Percentiles rank a stretch among this genome's conserved stretches.
Conservation (phyloP, 2,329 filamentous ascomycete genomes). For the Stagonosporopsis vannaccii region DNA sequence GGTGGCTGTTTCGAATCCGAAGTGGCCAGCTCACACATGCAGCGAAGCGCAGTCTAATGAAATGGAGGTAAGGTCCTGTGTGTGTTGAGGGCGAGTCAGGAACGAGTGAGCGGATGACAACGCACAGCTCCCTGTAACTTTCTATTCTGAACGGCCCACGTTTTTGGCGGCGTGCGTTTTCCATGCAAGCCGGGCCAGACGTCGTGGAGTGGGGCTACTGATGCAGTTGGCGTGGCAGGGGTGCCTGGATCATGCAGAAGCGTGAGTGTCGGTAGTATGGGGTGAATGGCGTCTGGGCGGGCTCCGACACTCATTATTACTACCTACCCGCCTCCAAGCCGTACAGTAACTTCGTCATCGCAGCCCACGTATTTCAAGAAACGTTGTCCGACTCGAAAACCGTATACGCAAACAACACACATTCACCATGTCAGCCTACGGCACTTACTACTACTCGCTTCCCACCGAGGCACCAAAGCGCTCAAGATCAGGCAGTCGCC, state of each 20-base stretch:
- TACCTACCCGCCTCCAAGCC: conserved; percentile 26
- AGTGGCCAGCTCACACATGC: conserved; percentile 42
- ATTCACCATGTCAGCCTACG: conserved; percentile 45
- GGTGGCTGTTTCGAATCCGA: conserved; percentile 26
- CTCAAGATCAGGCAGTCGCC: conserved; percentile 48
- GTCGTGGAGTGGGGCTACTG: conserved; percentile 46
- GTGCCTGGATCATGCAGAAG: conserved; percentile 41
- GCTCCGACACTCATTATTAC: conserved; percentile 42
- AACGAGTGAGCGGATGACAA: conserved; percentile 50
- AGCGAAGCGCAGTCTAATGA: conserved; percentile 33
- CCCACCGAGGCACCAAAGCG: conserved; percentile 46
- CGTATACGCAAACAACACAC: conserved; percentile 23
- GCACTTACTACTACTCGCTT: conserved; percentile 49
- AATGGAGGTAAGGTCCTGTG: conserved; percentile 38
- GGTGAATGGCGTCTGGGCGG: conserved; percentile 50
- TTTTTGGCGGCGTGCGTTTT: conserved; percentile 46
- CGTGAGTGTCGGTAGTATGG: conserved; percentile 46
- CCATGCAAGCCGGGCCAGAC: conserved; percentile 42
- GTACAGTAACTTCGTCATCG: conserved; percentile 18
- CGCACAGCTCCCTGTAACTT: conserved; percentile 44
- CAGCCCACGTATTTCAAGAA: conserved; percentile 25
- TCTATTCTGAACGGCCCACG: conserved; percentile 47
- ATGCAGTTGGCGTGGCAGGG: conserved; percentile 44
- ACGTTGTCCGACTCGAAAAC: conserved; percentile 23
- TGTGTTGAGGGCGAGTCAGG: conserved; percentile 38